A percentile compares a stretch with the other conserved stretches of the same genome.
These are phyloP conservation scores for Candida sanyaensis DNA, from an alignment of 1,139 yeast species.

Conservation along the genomic window DNA sequence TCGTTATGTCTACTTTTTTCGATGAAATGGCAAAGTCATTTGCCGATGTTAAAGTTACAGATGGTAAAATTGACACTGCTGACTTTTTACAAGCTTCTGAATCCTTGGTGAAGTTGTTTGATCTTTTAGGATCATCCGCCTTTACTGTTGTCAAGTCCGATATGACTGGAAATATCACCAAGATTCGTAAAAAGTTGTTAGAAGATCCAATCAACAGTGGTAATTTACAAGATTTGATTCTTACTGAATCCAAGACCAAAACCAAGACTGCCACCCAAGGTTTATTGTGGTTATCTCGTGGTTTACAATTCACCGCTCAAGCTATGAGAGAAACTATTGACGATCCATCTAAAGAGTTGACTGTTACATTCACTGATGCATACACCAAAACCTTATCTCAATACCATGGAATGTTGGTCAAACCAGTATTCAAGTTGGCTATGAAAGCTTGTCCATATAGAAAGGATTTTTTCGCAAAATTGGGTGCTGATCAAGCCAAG, in stretches of 20 bases:
- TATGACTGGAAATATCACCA: conserved; percentile 83
- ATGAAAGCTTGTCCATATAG: conserved; percentile 96
- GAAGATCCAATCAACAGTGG: conserved; percentile 62
- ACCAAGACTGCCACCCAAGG: conserved; percentile 89
- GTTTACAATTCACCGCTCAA: conserved; percentile 84
- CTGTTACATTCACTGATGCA: conserved; percentile 79
- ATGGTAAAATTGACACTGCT: conserved; percentile 67
- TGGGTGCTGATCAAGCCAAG: conserved; percentile 69
- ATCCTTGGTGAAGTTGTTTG: conserved; percentile 79
- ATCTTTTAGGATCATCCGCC: conserved; percentile 82
- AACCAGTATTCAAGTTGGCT: conserved; percentile 88
- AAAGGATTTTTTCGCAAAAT: conserved; percentile 77
- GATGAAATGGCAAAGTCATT: conserved; percentile 76
- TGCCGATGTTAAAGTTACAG: conserved; percentile 68
- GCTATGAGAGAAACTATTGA: conserved; percentile 82
- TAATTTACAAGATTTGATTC: conserved; percentile 76
- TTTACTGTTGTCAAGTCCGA: conserved; percentile 84
- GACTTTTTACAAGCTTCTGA: conserved; percentile 83
- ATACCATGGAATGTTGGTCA: conserved; percentile 78
- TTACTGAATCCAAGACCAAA: conserved; percentile 66
- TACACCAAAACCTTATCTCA: conserved; percentile 77
- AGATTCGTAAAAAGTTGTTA: conserved; percentile 67
- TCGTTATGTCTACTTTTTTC: conserved; percentile 67
- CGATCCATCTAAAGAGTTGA: conserved; percentile 61
- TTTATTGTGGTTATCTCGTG: conserved; percentile 82